Base-by-base conservation (phyloP, 2,329 filamentous ascomycete genomes). In the Trichoderma sp. region DNA sequence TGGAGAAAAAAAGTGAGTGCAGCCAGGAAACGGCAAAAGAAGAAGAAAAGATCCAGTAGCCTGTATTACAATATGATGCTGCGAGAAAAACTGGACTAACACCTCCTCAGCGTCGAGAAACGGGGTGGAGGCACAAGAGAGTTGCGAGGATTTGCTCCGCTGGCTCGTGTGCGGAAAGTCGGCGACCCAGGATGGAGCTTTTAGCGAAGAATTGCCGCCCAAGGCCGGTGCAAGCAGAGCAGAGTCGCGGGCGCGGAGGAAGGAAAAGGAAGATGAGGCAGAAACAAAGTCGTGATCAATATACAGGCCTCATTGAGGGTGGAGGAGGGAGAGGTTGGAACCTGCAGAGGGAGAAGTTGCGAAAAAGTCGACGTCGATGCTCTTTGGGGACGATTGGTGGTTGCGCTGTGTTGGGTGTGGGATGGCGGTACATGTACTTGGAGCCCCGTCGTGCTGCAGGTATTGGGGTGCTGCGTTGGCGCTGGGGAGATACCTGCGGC, bases 231-330 rank as follows among this genome's bases (percentile, higher is more conserved):
- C 63, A 41, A 35, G 41, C 27, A 74, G 77, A 65, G 65, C 75
- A 77, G 77, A 76, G 71, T 67, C 62, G 78, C 50, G 56, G 71
- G 72, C 74, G 69, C 75, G 75, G 77, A 76, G 65, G 8, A 50
- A 74, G 73, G 56, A 63, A 73, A 50, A 18, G 60, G 63, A 35
- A 53, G 56, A 69, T 62, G 73, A 78, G 76, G 75, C 79, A 80
- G 80, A 81, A 81, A 81, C 79, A 79, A 81, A 82, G 78, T 78
- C 80, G 69, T 45, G 78, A 80, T 83, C 81, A 83, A 83, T 83
- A 83, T 82, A 84, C 81, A 84, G 79, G 82, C 82, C 81, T 81
- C 83, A 83, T 82, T 78, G 79, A 78, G 75, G 78, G 79, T 76
- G 77, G 77, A 31, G 66, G 66, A 76, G 59, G 71, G 76, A 68